phyloP scores from a whole-genome alignment of 163 green algal genomes.

The Botryococcus braunii region DNA sequence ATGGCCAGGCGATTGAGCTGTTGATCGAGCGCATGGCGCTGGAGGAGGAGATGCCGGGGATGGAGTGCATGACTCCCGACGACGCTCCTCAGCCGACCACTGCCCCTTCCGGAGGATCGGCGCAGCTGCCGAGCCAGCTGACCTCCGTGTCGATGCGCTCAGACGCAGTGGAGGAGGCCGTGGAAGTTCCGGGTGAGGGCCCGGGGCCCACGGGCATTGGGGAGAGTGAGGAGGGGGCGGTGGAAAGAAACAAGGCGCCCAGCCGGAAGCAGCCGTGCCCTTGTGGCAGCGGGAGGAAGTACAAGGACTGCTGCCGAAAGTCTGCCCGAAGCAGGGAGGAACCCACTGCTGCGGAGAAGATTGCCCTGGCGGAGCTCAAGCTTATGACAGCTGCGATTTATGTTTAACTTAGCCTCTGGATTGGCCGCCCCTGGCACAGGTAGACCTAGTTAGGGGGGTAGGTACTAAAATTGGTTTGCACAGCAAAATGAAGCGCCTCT shows the following conservation, averaged over 20 bases:
- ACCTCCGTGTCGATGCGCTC: background rate
- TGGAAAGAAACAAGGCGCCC: slow-evolving; percentile 13
- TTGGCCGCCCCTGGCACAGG: no score
- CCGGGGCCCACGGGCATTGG: background rate
- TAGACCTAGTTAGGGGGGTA: no score
- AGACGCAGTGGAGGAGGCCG: background rate
- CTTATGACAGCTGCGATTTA: no score
- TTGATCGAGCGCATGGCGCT: slow-evolving; percentile 31
- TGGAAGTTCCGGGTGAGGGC: background rate
- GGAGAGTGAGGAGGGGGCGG: background rate
- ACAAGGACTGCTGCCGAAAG: slow-evolving; percentile 73
- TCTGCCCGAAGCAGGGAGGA: no score
- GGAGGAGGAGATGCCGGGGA: background rate
- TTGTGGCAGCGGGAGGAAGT: slow-evolving; percentile 50
- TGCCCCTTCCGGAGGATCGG: background rate
- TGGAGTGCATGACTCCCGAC: background rate
- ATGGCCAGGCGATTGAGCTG: slow-evolving; percentile 37
- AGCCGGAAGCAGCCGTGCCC: slow-evolving; percentile 58
- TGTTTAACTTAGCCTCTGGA: no score
- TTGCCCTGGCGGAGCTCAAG: no score
- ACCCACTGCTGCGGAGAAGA: no score
- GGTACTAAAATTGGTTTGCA: no score
- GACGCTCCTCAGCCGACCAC: no score
- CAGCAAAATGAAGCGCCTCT: no score
- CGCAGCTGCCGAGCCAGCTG: background rate